Conservation (phyloP, 371 early-diverging fungal species). For the Apophysomyces trapeziformis region DNA sequence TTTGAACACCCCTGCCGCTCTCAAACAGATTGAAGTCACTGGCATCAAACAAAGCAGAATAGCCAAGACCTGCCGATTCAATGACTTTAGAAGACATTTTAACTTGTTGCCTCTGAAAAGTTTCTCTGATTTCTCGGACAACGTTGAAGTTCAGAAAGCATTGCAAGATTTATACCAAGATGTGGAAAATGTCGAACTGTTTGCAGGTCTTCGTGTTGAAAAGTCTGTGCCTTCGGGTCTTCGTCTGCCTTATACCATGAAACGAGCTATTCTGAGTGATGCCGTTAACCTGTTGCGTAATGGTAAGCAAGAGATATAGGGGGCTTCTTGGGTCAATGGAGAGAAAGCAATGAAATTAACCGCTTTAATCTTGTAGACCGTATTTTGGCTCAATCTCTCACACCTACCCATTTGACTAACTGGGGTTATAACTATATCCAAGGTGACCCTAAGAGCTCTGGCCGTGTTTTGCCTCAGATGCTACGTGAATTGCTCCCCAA, state of each 20-base stretch:
- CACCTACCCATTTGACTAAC: conserved; percentile 30
- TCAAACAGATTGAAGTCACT: conserved; percentile 51
- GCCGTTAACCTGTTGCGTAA: conserved; percentile 58
- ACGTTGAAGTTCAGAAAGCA: conserved; percentile 37
- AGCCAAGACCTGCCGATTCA: conserved; percentile 45
- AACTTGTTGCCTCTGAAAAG: conserved; percentile 40
- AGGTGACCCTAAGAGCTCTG: conserved; percentile 15
- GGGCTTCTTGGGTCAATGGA: neutral
- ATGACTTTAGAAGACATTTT: conserved; percentile 52
- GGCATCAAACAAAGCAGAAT: conserved; percentile 50
- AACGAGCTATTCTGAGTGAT: conserved; percentile 55
- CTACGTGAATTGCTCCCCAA: conserved; percentile 15
- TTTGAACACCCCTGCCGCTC: conserved; percentile 38
- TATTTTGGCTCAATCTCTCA: conserved; percentile 28
- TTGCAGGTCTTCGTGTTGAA: conserved; percentile 55
- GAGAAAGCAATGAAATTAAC: neutral
- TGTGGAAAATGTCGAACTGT: conserved; percentile 54
- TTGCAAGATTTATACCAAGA: conserved; percentile 49
- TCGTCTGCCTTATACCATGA: conserved; percentile 52
- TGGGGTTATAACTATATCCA: conserved; percentile 33
- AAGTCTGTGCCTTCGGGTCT: conserved; percentile 43
- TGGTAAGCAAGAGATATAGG: conserved; percentile 31
- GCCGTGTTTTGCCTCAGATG: conserved; percentile 25
- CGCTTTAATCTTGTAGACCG: conserved; percentile 19
- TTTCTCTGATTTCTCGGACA: conserved; percentile 50